A percentile compares a stretch with the other conserved stretches of the same genome.
These are phyloP conservation scores for Trametes cinnabarina DNA, from an alignment of 768 basidiomycete genomes.

Conservation along the genomic window DNA sequence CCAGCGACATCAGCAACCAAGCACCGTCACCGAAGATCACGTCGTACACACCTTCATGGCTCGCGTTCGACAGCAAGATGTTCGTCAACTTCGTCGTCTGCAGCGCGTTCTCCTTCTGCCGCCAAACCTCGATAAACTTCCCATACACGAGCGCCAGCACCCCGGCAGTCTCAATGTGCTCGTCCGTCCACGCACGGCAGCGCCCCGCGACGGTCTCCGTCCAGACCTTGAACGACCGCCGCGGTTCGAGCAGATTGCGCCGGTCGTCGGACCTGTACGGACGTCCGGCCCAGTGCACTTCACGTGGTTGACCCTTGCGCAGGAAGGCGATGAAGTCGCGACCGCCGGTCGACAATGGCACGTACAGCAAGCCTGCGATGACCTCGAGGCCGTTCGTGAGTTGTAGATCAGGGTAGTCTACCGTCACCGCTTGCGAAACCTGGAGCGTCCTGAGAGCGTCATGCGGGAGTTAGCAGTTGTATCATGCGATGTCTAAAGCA, in stretches of 20 bases:
- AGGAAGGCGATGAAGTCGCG: conserved; percentile 81
- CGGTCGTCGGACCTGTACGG: conserved; percentile 48
- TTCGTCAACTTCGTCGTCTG: conserved; percentile 73
- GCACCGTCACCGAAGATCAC: background rate
- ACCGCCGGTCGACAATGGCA: conserved; percentile 70
- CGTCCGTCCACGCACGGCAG: conserved; percentile 73
- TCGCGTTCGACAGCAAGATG: conserved; percentile 74
- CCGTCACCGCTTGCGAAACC: conserved; percentile 63
- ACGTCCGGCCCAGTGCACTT: conserved; percentile 78
- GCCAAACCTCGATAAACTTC: conserved; percentile 86
- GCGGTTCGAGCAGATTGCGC: conserved; percentile 56
- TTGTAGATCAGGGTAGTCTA: conserved; percentile 71
- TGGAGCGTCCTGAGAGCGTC: conserved; percentile 52
- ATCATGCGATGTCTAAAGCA: background rate
- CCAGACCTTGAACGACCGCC: conserved; percentile 81
- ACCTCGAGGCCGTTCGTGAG: conserved; percentile 57
- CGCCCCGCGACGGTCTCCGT: conserved; percentile 68
- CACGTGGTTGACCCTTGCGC: conserved; percentile 68
- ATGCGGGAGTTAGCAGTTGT: background rate
- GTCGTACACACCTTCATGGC: conserved; percentile 65
- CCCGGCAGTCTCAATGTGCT: conserved; percentile 78
- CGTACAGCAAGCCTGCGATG: conserved; percentile 72
- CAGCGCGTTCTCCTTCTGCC: conserved; percentile 74
- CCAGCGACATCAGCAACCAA: background rate
- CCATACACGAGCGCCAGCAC: conserved; percentile 79